A percentile compares a stretch with the other conserved stretches of the same genome.
Conservation (phyloP, 495 filamentous ascomycete genomes). For the Penicillium canescens region DNA sequence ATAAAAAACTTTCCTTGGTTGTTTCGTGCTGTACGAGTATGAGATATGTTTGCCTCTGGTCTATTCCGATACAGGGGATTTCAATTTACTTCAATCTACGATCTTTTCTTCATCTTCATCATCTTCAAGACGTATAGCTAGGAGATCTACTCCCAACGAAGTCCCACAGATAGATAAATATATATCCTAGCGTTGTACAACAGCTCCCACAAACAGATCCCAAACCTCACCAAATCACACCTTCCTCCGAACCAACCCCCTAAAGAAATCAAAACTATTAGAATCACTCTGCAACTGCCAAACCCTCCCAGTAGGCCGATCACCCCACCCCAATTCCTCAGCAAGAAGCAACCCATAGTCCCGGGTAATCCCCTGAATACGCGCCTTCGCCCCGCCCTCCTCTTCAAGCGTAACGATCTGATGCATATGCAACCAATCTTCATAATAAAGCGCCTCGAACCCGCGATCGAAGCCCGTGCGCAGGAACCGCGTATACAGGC, state of each 20-base stretch:
- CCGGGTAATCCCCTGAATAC: constrained; percentile 84
- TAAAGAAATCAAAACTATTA: constrained; percentile 99
- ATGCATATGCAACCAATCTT: constrained; percentile 83
- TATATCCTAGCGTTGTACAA: too few relatives aligned
- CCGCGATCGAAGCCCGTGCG: constrained; percentile 66
- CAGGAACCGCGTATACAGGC: constrained; percentile 73
- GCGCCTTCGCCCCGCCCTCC: constrained; percentile 72
- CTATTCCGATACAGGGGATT: too few relatives aligned
- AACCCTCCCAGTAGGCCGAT: constrained; percentile 70
- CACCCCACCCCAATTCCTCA: constrained; percentile 75
- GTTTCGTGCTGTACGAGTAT: too few relatives aligned
- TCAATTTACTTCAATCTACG: too few relatives aligned
- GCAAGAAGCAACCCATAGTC: constrained; percentile 86
- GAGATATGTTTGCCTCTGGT: too few relatives aligned
- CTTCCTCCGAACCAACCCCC: constrained; percentile 82
- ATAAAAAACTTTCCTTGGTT: too few relatives aligned
- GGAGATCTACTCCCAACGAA: too few relatives aligned
- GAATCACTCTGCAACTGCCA: constrained; percentile 92
- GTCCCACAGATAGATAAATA: too few relatives aligned
- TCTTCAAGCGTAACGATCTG: constrained; percentile 89
- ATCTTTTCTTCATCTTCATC: too few relatives aligned
- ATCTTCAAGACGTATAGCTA: too few relatives aligned
- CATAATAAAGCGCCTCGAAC: constrained; percentile 80
- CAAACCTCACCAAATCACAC: constrained; percentile 21
- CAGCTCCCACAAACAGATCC: too few relatives aligned